Conservation (phyloP, 2,329 filamentous ascomycete species). For the Thermochaetoides dissita region DNA sequence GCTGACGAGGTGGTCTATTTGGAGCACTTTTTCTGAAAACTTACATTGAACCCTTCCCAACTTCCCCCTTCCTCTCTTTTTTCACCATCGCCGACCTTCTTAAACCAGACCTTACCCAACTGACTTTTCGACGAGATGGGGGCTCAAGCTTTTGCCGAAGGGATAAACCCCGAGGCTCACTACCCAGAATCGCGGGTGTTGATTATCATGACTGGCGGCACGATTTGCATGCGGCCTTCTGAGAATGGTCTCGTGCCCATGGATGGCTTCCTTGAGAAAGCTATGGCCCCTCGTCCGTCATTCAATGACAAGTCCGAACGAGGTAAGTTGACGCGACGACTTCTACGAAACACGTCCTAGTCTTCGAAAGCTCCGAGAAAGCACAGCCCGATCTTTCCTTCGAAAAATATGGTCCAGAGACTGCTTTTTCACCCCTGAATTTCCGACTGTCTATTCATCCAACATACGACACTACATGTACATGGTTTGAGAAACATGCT, state of each 20-base stretch:
- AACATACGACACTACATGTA: too few species aligned
- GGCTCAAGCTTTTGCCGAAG: conserved; percentile 10
- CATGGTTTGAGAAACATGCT: neutral
- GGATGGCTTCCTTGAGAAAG: conserved; percentile 64
- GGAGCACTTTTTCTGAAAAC: too few species aligned
- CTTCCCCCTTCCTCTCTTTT: too few species aligned
- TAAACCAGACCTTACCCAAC: neutral
- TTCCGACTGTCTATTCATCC: too few species aligned
- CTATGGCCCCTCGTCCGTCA: conserved; percentile 66
- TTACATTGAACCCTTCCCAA: too few species aligned
- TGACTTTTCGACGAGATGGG: conserved; percentile 11
- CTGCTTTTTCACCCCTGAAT: too few species aligned
- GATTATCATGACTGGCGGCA: conserved; percentile 80
- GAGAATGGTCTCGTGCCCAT: conserved; percentile 68
- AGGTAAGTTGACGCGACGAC: too few species aligned
- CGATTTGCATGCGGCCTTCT: conserved; percentile 82
- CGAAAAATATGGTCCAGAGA: too few species aligned
- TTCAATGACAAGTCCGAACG: conserved; percentile 67
- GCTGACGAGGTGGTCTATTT: too few species aligned
- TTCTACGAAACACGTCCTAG: too few species aligned
- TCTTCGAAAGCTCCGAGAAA: too few species aligned
- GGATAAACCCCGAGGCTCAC: conserved; percentile 8
- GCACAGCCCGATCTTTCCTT: too few species aligned
- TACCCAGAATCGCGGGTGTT: conserved; percentile 65
- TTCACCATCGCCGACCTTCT: neutral